Percentiles rank a stretch among this genome's conserved stretches.
phyloP scores from a whole-genome alignment of 202 grass and related monocot genomes.

The Zoysia matrella region DNA sequence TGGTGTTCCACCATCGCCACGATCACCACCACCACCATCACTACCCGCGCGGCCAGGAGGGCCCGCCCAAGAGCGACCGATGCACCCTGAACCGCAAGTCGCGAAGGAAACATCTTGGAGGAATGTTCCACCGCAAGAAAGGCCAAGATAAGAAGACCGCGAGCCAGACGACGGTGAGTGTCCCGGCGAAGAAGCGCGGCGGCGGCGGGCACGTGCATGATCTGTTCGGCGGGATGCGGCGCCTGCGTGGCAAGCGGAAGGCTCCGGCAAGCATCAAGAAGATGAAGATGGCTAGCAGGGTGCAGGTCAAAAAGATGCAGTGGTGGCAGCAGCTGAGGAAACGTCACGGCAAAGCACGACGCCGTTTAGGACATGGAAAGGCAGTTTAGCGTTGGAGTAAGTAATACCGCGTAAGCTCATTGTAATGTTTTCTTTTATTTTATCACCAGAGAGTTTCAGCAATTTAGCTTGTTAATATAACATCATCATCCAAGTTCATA shows the following conservation, averaged over 20 bases:
- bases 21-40: constrained; percentile 67
- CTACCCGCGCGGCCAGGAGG: neutral
- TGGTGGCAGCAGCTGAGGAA: neutral
- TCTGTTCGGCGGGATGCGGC: constrained; percentile 45
- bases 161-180: no score
- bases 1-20: constrained; percentile 63
- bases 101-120: constrained; percentile 50
- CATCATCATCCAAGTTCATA: no score
- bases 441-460: no score
- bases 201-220: constrained; percentile 29
- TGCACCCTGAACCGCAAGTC: constrained; percentile 22
- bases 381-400: neutral
- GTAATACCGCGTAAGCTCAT: neutral
- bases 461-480: no score
- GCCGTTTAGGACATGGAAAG: constrained; percentile 29
- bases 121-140: constrained; percentile 37
- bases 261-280: constrained; percentile 3
- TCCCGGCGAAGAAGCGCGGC: neutral
- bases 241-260: constrained; percentile 36
- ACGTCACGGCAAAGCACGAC: constrained; percentile 13
- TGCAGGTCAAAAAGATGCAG: no score
- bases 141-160: neutral
- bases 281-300: neutral
- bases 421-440: no score
- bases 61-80: neutral